Percentiles rank a stretch among this genome's conserved stretches.
phyloP scores from a whole-genome alignment of 148 eudicot genomes.

The Chenopodium formosanum region DNA sequence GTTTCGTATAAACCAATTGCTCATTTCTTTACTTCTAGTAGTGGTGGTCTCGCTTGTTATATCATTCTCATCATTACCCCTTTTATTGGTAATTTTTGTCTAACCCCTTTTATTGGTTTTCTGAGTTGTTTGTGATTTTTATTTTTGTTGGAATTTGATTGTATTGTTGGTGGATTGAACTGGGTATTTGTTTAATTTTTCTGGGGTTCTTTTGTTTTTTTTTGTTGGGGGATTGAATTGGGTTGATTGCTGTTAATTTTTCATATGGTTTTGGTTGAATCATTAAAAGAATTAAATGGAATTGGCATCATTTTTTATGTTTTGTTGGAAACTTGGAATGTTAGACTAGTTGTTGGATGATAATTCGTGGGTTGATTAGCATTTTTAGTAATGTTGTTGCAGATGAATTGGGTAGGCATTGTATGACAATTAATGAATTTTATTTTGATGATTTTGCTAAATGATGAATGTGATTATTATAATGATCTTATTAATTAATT shows the following conservation, averaged over 20 bases:
- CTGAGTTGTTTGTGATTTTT: background rate
- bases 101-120: background rate
- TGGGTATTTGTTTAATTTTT: conserved; percentile 8
- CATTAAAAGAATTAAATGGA: background rate
- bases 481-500: no score
- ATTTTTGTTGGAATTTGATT: background rate
- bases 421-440: background rate
- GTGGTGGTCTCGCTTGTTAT: conserved; percentile 63
- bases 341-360: no score
- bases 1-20: conserved; percentile 56
- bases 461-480: no score
- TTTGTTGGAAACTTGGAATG: no score
- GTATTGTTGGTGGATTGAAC: background rate
- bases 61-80: conserved; percentile 67
- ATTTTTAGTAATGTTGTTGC: background rate
- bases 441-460: background rate
- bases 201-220: background rate
- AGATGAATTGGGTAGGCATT: background rate
- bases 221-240: background rate
- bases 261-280: background rate
- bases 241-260: background rate
- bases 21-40: conserved; percentile 51
- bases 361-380: background rate
- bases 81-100: conserved; percentile 47
- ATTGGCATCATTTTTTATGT: background rate